Conservation (phyloP, 208 protist genomes). For the Trypanosoma mega region DNA sequence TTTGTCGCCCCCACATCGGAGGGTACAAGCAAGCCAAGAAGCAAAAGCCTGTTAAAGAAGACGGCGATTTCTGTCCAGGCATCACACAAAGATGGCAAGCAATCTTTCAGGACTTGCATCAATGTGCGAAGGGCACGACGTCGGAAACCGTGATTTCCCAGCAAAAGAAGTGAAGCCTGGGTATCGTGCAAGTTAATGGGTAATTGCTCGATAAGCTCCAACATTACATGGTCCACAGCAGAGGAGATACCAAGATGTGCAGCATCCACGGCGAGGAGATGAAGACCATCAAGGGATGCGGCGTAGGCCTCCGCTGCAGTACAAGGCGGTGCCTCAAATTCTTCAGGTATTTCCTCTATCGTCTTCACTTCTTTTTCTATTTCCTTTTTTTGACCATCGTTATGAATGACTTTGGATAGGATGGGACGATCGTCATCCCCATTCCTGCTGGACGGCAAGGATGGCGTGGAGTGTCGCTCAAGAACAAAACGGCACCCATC, state of each 20-base stretch:
- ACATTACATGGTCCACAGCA: conserved; percentile 27
- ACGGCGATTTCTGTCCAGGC: conserved; percentile 21
- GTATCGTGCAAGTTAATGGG: conserved; percentile 16
- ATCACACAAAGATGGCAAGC: conserved; percentile 12
- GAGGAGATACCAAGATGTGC: conserved; percentile 2
- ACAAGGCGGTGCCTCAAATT: neutral
- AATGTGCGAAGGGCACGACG: conserved; percentile 17
- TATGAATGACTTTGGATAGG: neutral
- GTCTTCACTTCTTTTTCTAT: neutral
- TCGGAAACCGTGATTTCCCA: conserved; percentile 5
- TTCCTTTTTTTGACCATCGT: neutral
- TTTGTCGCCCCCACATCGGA: no score
- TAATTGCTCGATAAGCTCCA: conserved; percentile 20
- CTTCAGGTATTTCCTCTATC: neutral
- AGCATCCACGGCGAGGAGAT: conserved; percentile 14
- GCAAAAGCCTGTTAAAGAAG: conserved; percentile 24
- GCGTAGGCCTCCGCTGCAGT: conserved; percentile 16
- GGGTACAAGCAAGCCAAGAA: conserved; percentile 28
- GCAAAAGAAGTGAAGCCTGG: conserved; percentile 4
- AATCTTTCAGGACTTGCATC: conserved; percentile 17
- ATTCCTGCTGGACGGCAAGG: conserved; percentile 16
- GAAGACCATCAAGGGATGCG: conserved; percentile 18
- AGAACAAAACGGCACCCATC: conserved; percentile 34
- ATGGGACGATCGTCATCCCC: neutral
- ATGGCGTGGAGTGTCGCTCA: conserved; percentile 15